Evolutionary conservation across 306 rosid species (phyloP).

Genomic region (Begonia fuchsioides): DNA sequence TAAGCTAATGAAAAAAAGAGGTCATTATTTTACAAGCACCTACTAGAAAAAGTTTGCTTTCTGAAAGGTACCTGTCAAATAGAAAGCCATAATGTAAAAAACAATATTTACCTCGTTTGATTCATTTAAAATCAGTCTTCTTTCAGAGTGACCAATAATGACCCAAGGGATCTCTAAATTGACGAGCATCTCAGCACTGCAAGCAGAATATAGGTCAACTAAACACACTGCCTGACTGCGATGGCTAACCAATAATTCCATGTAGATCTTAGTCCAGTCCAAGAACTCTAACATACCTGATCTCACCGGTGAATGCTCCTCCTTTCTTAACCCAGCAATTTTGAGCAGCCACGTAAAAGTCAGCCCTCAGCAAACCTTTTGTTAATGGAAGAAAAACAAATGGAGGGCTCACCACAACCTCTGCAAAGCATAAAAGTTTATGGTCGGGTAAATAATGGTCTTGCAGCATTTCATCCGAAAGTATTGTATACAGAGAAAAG

Average conservation of each 20-base stretch:
- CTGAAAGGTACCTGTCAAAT: no score
- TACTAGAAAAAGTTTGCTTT: no score
- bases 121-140: conserved; percentile 61
- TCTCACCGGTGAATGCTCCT: conserved; percentile 84
- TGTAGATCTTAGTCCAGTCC: no score
- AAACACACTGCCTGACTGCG: neutral
- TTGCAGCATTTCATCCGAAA: neutral
- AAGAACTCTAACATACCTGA: conserved; percentile 29
- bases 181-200: conserved; percentile 75
- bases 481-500: no score
- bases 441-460: neutral
- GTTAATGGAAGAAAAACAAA: conserved; percentile 59
- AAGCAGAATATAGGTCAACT: conserved; percentile 6
- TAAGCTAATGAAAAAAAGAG: neutral
- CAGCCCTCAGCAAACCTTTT: conserved; percentile 44
- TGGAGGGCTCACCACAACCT: conserved; percentile 93
- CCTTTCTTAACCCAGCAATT: conserved; percentile 80
- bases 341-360: conserved; percentile 78
- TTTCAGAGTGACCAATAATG: conserved; percentile 71
- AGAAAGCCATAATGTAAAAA: no score
- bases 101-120: conserved; percentile 42
- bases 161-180: conserved; percentile 78
- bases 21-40: neutral
- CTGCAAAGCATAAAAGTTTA: conserved; percentile 20
- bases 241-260: no score